Percentiles rank a stretch among this genome's conserved stretches.
Evolutionary conservation across 305 asterid species (phyloP).

Genomic region (Solanum hybrid): DNA sequence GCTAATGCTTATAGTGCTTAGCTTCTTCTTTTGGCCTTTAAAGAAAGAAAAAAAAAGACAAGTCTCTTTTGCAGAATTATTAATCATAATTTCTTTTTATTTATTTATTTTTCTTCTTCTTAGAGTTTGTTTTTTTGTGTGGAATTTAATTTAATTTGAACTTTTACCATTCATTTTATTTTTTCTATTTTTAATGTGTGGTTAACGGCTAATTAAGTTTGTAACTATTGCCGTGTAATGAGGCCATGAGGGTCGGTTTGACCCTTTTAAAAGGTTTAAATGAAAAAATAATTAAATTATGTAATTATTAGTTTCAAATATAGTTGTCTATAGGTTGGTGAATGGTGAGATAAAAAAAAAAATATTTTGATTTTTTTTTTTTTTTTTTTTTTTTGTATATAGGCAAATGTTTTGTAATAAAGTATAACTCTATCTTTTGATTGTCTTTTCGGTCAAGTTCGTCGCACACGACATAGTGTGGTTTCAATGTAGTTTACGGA

Average conservation of each 20-base stretch:
- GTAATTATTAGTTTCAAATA: background rate
- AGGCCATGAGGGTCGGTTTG: background rate
- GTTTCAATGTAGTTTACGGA: accelerated
- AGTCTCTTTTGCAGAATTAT: background rate
- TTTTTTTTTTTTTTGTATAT: background rate
- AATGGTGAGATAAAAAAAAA: background rate
- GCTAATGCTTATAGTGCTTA: background rate
- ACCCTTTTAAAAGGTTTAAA: background rate
- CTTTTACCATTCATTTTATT: background rate
- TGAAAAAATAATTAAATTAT: background rate
- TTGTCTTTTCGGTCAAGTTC: background rate
- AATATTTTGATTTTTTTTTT: background rate
- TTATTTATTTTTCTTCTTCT: background rate
- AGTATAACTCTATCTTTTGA: background rate
- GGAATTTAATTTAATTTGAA: background rate
- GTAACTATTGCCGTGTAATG: background rate
- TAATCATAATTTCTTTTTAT: background rate
- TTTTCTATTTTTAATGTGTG: background rate
- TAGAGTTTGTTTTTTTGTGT: background rate
- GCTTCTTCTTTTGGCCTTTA: conserved; percentile 7
- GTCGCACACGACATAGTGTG: background rate
- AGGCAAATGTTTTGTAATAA: background rate
- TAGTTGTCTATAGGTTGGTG: background rate
- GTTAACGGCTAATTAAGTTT: background rate
- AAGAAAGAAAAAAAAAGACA: background rate